A percentile compares a stretch with the other conserved stretches of the same genome.
phyloP scores from a whole-genome alignment of 1,139 yeast genomes.

The Yamadazyma spencermartinsiae region DNA sequence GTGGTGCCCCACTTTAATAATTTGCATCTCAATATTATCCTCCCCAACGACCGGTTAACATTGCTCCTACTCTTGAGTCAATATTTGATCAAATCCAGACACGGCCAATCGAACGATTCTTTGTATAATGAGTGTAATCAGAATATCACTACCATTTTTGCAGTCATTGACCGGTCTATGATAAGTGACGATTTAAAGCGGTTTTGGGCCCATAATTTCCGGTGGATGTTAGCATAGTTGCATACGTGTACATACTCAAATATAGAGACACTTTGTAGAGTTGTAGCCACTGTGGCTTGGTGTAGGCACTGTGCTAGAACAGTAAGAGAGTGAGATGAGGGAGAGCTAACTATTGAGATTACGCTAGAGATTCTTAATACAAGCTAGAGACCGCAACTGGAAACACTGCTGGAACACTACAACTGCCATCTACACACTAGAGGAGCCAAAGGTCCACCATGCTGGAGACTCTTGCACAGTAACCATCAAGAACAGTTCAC shows the following conservation, averaged over 20 bases:
- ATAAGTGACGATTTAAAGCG: conserved; percentile 22
- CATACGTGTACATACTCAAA: conserved; percentile 1
- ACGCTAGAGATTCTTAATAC: too few relatives aligned
- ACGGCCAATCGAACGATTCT: conserved; percentile 24
- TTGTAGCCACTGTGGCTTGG: too few relatives aligned
- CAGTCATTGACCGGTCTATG: conserved; percentile 24
- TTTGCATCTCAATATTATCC: conserved; percentile 13
- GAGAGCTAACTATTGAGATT: too few relatives aligned
- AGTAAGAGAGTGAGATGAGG: too few relatives aligned
- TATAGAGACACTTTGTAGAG: too few relatives aligned
- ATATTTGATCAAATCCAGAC: conserved; percentile 37
- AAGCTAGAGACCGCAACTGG: too few relatives aligned
- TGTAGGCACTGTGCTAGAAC: too few relatives aligned
- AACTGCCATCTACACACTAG: too few relatives aligned
- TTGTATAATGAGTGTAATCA: conserved; percentile 23
- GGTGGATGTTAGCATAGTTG: conserved; percentile 17
- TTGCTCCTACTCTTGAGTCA: conserved; percentile 14
- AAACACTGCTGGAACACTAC: too few relatives aligned
- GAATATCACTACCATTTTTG: conserved; percentile 28
- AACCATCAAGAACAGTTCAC: background rate
- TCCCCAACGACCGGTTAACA: conserved; percentile 25
- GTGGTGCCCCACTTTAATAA: conserved; percentile 8
- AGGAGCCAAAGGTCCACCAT: too few relatives aligned
- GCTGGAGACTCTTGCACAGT: too few relatives aligned
- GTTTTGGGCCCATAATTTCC: conserved; percentile 14